Conservation (phyloP, 2,329 filamentous ascomycete genomes). For the Colletotrichum eleusines region DNA sequence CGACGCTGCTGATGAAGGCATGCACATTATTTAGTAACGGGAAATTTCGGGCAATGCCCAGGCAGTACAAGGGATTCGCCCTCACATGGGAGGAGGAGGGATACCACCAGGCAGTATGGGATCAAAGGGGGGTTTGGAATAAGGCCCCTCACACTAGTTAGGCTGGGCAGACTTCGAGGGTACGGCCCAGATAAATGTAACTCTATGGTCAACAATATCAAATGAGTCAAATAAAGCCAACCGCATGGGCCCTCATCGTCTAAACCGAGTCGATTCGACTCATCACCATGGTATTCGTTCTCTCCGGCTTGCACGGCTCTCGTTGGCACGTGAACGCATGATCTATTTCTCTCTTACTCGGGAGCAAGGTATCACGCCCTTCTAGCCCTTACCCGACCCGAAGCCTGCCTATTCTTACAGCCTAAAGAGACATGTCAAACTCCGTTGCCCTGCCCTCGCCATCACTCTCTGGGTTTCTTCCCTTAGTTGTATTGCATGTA, state of each 20-base stretch:
- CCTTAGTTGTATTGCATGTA: constrained; percentile 99
- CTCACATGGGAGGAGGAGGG: constrained; percentile 11
- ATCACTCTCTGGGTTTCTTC: neutral
- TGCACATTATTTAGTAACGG: constrained; percentile 23
- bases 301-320: neutral
- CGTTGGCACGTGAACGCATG: constrained; percentile 24
- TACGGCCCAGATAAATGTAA: constrained; percentile 26
- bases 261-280: neutral
- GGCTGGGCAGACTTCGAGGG: constrained; percentile 12
- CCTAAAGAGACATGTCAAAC: constrained; percentile 37
- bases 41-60: constrained; percentile 20
- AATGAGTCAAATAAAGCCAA: neutral
- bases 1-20: constrained; percentile 39
- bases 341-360: constrained; percentile 42
- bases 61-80: constrained; percentile 22
- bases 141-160: constrained; percentile 1
- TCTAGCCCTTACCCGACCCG: constrained; percentile 39
- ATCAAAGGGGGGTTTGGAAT: constrained; percentile 3
- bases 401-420: constrained; percentile 46
- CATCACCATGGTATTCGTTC: neutral
- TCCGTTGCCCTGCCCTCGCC: constrained; percentile 16
- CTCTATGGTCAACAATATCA: constrained; percentile 12
- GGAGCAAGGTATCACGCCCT: constrained; percentile 35
- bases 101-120: constrained; percentile 11
- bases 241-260: too few relatives aligned